Base-by-base conservation (phyloP, 441 rosid species). In the Isatis lusitanica region DNA sequence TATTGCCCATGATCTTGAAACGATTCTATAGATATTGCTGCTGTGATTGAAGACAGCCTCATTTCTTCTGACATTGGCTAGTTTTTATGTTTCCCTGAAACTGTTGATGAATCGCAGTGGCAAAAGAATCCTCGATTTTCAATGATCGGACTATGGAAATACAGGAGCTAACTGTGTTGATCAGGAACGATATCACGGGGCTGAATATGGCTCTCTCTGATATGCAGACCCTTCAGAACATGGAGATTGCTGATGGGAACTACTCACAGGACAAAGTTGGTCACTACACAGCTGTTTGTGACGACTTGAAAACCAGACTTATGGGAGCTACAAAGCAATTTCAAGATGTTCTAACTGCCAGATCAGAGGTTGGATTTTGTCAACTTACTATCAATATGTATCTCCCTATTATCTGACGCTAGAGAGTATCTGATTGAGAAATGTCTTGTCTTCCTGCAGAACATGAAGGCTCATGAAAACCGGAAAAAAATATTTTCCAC, bases 381-480 rank as follows among this genome's bases (percentile, higher is more conserved):
- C 40, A 47, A 16, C 65, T n/a, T 35, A 5, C 18, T 38, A 39
- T 51, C 64, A 26, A 11, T 76, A 28, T 59, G 6, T 48, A 50
- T 28, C 16, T 21, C 42, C 9, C 63, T 61, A 44, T 7, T 50
- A 18, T 10, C 16, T 36, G 8, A 57, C 31, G 35, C 8, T 55
- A 21, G 44, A 18, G 63, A 16, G 21, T 35, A 12, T 59, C 11
- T 12, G 35, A 51, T 52, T 17, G 51, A 36, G 35, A 17, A 4
- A 24, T 31, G 38, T 56, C 39, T 50, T 16, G 76, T 51, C 68
- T 21, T 46, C 48, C 30, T 57, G 74, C 83, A 91, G 97, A 91
- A 92, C 78, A 89, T 90, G 62, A 94, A 90, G 81, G 98, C 97
- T 75, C 97, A 94, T 82, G 97, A 92, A 75, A 90, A 82, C 68